Evolutionary conservation across 495 filamentous ascomycete species (phyloP).

Genomic region (Hypomontagnella monticulosa): DNA sequence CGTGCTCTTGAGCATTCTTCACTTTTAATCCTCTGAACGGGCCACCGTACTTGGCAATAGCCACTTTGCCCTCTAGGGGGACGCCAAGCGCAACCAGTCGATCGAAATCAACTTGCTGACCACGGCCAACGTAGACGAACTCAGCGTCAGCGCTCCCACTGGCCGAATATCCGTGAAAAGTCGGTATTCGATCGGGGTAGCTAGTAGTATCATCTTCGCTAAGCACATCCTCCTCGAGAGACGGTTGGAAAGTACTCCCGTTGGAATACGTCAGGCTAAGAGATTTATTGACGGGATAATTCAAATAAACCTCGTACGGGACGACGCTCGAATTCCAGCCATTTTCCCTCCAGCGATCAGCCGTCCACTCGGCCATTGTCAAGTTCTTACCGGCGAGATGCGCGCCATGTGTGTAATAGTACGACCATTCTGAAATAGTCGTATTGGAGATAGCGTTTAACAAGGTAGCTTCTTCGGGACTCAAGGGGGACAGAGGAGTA

Average conservation of each 20-base stretch:
- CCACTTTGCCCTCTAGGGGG: conserved; percentile 79
- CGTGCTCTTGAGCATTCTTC: conserved; percentile 83
- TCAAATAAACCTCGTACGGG: conserved; percentile 82
- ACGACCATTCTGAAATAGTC: conserved; percentile 45
- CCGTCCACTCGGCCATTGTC: conserved; percentile 75
- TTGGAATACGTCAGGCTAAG: conserved; percentile 66
- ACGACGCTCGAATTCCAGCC: conserved; percentile 75
- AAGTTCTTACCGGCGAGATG: conserved; percentile 52
- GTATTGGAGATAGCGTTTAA: conserved; percentile 43
- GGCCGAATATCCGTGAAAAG: conserved; percentile 89
- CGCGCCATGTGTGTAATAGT: conserved; percentile 51
- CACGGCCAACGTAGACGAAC: conserved; percentile 79
- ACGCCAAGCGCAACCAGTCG: conserved; percentile 76
- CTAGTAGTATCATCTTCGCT: conserved; percentile 77
- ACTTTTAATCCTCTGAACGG: conserved; percentile 87
- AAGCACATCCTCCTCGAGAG: conserved; percentile 79
- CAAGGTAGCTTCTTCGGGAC: conserved; percentile 39
- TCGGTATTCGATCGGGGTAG: conserved; percentile 75
- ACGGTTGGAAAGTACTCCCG: conserved; percentile 72
- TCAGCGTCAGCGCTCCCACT: conserved; percentile 79
- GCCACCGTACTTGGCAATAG: conserved; percentile 78
- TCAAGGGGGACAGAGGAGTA: conserved; percentile 40
- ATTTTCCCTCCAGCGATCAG: conserved; percentile 77
- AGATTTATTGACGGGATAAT: conserved; percentile 80
- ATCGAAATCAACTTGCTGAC: conserved; percentile 79